Conservation (phyloP, 768 basidiomycete genomes). For the Mycena alexandri region DNA sequence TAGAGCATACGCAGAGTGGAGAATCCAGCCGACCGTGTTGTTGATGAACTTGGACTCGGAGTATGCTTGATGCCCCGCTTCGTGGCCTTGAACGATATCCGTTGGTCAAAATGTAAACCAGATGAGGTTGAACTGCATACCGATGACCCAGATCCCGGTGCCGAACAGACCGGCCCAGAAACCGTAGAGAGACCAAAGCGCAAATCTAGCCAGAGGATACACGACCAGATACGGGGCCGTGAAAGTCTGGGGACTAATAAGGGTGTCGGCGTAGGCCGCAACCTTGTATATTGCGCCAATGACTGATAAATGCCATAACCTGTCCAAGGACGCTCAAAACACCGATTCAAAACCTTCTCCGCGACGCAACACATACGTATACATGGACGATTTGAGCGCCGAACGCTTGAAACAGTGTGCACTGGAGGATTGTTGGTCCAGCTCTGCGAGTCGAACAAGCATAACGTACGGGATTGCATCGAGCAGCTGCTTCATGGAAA, state of each 20-base stretch:
- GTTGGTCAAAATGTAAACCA: not conserved
- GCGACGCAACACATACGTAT: conserved; percentile 64
- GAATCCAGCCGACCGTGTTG: conserved; percentile 91
- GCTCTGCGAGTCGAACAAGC: not conserved
- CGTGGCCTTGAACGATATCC: conserved; percentile 71
- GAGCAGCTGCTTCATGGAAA: conserved; percentile 89
- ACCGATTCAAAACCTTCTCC: not conserved
- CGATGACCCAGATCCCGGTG: conserved; percentile 80
- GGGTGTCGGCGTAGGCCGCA: conserved; percentile 71
- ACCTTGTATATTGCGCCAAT: conserved; percentile 78
- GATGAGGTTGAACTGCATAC: not conserved
- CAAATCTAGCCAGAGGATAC: conserved; percentile 72
- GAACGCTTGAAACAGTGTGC: conserved; percentile 94
- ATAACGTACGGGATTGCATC: conserved; percentile 81
- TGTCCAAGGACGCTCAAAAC: not conserved
- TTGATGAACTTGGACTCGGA: conserved; percentile 93
- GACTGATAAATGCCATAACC: conserved; percentile 75
- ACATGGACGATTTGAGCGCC: conserved; percentile 80
- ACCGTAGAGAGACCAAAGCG: conserved; percentile 84
- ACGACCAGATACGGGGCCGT: conserved; percentile 69
- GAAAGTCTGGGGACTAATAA: conserved; percentile 67
- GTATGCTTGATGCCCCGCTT: conserved; percentile 94
- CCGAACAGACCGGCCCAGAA: conserved; percentile 88
- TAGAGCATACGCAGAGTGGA: conserved; percentile 77
- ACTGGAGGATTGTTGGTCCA: conserved; percentile 49